Evolutionary conservation across 1,284 basidiomycete genomes (phyloP), one percentile per base, ranked within the genome.

Genomic region (Apiotrichum veenhuisii): DNA sequence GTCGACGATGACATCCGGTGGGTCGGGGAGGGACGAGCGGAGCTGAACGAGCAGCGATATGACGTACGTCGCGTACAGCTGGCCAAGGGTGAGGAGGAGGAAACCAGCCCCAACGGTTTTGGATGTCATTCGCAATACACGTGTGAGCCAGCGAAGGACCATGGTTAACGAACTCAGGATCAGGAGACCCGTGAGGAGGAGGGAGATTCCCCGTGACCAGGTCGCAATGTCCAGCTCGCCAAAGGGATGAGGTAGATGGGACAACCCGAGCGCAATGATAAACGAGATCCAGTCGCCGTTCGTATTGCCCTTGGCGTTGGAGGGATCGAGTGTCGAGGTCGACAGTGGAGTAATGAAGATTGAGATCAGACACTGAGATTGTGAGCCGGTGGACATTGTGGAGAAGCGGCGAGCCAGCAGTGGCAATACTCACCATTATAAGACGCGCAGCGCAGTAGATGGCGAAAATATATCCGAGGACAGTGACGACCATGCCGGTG

Each of bases 221-320:
- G 71, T 58, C 0, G 68, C 62, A 17, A 77, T 72, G 58, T 78
- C 74, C 38, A 73, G 64, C 52, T 75, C 72, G 8, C 63, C 52
- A 11, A 30, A 30, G 30, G 63, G 68, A 17, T 60, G 68, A 2
- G 73, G 75, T 5, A 77, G 58, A 10, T 74, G 69, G 36, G 67
- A 68, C 22, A 78, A 56, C 0, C 66, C 72, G 11, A 71, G 59
- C 11, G 74, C 76, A 44, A 78, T 64, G 30, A 75, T 62, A 61
- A 75, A 77, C 12, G 73, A 75, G 33, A 78, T 76, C 77, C 77
- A 78, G 60, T 78, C 77, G 27, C 74, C 74, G 55, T 76, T 74
- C 26, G 71, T 68, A 50, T 73, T 75, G 15, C 71, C 74, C 51
- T 68, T 68, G 17, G 40, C 27, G 17, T 36, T 20, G 4, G 47